Evolutionary conservation across 78 protist species (phyloP).

Genomic region (Dictyostelium purpureum): DNA sequence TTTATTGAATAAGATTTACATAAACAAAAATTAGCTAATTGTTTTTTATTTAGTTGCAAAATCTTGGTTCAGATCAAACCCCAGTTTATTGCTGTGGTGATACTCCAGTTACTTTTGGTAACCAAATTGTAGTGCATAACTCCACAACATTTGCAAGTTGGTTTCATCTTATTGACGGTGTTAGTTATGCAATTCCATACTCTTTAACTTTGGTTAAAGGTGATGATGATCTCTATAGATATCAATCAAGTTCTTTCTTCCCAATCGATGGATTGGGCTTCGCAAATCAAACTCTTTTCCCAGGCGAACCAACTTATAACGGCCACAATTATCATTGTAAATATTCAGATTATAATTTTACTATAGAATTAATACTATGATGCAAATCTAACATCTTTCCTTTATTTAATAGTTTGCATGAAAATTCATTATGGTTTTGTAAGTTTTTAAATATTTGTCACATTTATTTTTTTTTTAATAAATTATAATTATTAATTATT

Average conservation of each 20-base stretch:
- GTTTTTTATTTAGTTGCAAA: no score
- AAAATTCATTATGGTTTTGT: slow-evolving; percentile 14
- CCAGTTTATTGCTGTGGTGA: neutral
- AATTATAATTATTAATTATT: no score
- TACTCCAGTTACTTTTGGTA: neutral
- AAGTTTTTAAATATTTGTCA: no score
- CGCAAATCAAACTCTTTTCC: neutral
- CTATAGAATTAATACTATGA: no score
- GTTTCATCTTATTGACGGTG: neutral
- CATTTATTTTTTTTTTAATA: no score
- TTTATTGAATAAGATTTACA: no score
- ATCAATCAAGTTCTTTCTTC: neutral
- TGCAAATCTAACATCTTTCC: no score
- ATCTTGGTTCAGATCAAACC: neutral
- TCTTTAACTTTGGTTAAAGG: neutral
- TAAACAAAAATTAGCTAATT: no score
- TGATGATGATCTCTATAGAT: neutral
- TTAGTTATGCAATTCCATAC: neutral
- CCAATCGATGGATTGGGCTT: slow-evolving; percentile 41
- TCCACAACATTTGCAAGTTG: neutral
- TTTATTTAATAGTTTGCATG: no score
- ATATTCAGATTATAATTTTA: no score
- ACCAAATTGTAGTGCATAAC: neutral
- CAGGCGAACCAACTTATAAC: neutral
- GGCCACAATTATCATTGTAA: neutral